These are phyloP conservation scores for Lipomyces oligophaga DNA, from an alignment of 805 yeast genomes.

Conservation along the genomic window DNA sequence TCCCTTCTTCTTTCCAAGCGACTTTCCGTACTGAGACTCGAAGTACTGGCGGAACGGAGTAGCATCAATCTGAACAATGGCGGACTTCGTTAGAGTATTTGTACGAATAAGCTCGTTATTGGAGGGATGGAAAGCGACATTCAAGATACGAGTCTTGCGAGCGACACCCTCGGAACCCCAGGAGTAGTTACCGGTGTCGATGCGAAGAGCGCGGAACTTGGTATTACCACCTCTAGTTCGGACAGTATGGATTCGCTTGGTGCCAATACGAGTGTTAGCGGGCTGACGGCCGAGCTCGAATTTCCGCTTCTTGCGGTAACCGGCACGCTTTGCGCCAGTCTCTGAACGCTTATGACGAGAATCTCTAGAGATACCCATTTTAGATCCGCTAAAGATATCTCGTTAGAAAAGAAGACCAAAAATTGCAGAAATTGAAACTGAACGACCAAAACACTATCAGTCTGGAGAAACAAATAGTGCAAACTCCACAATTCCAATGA, in stretches of 20 bases:
- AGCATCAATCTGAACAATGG: constrained; percentile 99
- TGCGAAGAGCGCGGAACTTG: constrained; percentile 99
- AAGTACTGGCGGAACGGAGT: constrained; percentile 99
- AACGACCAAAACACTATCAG: too few relatives aligned
- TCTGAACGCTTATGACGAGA: constrained; percentile 99
- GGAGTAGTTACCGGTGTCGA: constrained; percentile 94
- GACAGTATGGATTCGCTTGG: constrained; percentile 97
- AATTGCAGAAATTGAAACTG: too few relatives aligned
- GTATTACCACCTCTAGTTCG: constrained; percentile 99
- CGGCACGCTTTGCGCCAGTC: constrained; percentile 99
- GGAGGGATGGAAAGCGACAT: constrained; percentile 98
- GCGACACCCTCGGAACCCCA: constrained; percentile 99
- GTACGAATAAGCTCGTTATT: constrained; percentile 99
- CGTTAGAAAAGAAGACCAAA: too few relatives aligned
- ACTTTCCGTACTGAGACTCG: constrained; percentile 95
- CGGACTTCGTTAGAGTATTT: constrained; percentile 98
- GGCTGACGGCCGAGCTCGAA: constrained; percentile 99
- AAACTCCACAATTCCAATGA: too few relatives aligned
- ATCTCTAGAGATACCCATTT: constrained; percentile 99
- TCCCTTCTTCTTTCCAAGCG: constrained; percentile 77
- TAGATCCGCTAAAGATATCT: constrained; percentile 15
- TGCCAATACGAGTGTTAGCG: constrained; percentile 94
- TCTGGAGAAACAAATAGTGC: too few relatives aligned
- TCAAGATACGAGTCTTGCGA: constrained; percentile 97
- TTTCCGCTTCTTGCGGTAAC: constrained; percentile 99